A percentile compares a stretch with the other conserved stretches of the same genome.
These are phyloP conservation scores for Starmerella bacillaris DNA, from an alignment of 805 yeast genomes.

Conservation along the genomic window DNA sequence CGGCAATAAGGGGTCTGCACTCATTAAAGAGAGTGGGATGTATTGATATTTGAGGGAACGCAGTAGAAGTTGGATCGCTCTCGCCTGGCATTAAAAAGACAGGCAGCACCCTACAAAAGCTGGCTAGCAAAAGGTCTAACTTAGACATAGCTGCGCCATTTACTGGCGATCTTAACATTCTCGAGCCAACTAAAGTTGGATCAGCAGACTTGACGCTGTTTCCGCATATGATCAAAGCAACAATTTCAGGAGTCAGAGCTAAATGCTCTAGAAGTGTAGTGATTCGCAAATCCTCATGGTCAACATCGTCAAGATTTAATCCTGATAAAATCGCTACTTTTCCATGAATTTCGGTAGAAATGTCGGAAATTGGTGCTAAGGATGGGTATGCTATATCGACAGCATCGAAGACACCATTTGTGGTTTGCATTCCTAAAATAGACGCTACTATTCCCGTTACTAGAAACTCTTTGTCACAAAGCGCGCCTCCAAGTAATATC, in stretches of 20 bases:
- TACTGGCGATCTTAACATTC: constrained; percentile 12
- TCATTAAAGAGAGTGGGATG: constrained; percentile 52
- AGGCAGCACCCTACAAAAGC: constrained; percentile 41
- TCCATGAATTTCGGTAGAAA: constrained; percentile 6
- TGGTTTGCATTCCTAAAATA: constrained; percentile 66
- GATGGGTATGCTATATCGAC: constrained; percentile 66
- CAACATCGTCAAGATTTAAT: constrained; percentile 33
- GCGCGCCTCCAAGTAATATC: constrained; percentile 46
- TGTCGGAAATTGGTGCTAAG: too few relatives aligned
- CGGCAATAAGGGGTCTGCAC: constrained; percentile 28
- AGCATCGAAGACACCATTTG: constrained; percentile 67
- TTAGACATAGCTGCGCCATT: constrained; percentile 12
- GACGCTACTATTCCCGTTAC: constrained; percentile 88
- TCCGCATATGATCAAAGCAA: constrained; percentile 54
- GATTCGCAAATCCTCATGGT: constrained; percentile 18
- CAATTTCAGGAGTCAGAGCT: constrained; percentile 35
- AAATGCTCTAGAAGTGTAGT: constrained; percentile 53
- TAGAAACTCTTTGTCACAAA: constrained; percentile 27
- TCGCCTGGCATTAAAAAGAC: constrained; percentile 72
- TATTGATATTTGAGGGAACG: constrained; percentile 81
- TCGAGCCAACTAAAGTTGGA: constrained; percentile 13
- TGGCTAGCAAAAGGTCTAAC: constrained; percentile 42
- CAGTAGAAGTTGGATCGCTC: constrained; percentile 63
- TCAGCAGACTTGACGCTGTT: constrained; percentile 32
- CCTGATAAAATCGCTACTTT: constrained; percentile 65